Evolutionary conservation across 2,329 filamentous ascomycete genomes (phyloP), one percentile per base, ranked within the genome.

Genomic region (Trichoderma sp.): DNA sequence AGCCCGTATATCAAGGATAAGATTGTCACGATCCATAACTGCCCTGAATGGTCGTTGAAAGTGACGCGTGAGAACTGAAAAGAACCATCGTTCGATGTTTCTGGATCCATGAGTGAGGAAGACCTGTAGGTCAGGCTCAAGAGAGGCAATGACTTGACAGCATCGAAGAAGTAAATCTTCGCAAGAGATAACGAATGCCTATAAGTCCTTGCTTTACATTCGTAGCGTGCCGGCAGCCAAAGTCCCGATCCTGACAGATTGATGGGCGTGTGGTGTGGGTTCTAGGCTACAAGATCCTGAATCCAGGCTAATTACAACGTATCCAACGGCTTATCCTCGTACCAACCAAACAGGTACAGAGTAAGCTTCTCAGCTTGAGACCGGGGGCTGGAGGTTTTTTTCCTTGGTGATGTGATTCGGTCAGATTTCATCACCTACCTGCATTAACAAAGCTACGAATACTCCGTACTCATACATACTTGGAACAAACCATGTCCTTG

Each of bases 11-110:
- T 56, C 14, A 66, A 43, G 6, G 63, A 53, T 14, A 66, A 12
- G 11, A 66, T 66, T 6, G 63, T 66, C 15, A 66, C 28, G 24
- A 66, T 56, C 63, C 63, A 66, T 24, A 66, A 21, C 63, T 66
- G 47, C 11, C 62, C 62, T 0, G 62, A 39, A 32, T 65, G 62
- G 12, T 65, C 62, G 43, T 66, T 66, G 30, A 21, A 36, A 0
- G 63, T 18, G 8, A 53, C 14, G 21, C 14, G 43, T 14, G 63
- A 66, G 30, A 66, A 66, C 6, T 26, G 24, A 24, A 26, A 18
- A 4, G 39, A 15, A 1, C 28, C n/a, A 47, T 47, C 24, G 5
- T 51, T 56, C 6, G 12, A 24, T 36, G 43, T 3, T 18, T 30
- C 28, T 56, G 28, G 9, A 26, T 56, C 14, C 63, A 66, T 66